Conservation (phyloP, 306 rosid genomes). For the Cicer arietinum region DNA sequence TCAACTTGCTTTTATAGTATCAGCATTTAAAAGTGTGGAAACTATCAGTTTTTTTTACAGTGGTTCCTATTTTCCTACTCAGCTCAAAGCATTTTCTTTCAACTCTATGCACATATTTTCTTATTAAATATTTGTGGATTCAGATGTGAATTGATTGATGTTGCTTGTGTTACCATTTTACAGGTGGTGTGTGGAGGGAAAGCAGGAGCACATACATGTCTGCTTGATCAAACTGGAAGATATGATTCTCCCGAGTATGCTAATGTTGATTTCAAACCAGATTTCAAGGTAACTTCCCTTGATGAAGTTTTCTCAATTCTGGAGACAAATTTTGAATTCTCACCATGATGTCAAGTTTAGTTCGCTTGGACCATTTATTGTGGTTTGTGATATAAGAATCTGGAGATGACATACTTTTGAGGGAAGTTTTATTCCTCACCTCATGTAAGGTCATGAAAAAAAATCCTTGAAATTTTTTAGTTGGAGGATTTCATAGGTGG, state of each 20-base stretch:
- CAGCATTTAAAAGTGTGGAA: not conserved
- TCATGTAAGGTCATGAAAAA: constrained; percentile 29
- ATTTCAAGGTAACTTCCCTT: constrained; percentile 86
- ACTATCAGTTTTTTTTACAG: constrained; percentile 1
- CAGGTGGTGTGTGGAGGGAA: constrained; percentile 86
- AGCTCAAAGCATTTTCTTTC: constrained; percentile 36
- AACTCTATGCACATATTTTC: constrained; percentile 22
- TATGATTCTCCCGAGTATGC: constrained; percentile 65
- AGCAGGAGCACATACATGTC: constrained; percentile 89
- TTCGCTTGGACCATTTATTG: constrained; percentile 13
- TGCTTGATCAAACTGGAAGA: constrained; percentile 85
- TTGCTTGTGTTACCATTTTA: constrained; percentile 25
- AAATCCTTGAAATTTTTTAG: constrained; percentile 3
- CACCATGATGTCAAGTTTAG: constrained; percentile 53
- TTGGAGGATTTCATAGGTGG: constrained; percentile 27
- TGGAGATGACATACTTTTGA: constrained; percentile 13
- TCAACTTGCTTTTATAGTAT: too few species aligned
- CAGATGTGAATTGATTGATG: constrained; percentile 21
- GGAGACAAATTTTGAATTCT: constrained; percentile 71
- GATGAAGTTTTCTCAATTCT: constrained; percentile 62
- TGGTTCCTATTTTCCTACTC: not conserved
- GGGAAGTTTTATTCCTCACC: constrained; percentile 36
- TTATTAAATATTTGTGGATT: not conserved
- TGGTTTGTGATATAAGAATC: constrained; percentile 33
- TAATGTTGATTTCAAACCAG: constrained; percentile 60